phyloP scores from a whole-genome alignment of 2,329 filamentous ascomycete genomes.

The Botrytis pseudocinerea region DNA sequence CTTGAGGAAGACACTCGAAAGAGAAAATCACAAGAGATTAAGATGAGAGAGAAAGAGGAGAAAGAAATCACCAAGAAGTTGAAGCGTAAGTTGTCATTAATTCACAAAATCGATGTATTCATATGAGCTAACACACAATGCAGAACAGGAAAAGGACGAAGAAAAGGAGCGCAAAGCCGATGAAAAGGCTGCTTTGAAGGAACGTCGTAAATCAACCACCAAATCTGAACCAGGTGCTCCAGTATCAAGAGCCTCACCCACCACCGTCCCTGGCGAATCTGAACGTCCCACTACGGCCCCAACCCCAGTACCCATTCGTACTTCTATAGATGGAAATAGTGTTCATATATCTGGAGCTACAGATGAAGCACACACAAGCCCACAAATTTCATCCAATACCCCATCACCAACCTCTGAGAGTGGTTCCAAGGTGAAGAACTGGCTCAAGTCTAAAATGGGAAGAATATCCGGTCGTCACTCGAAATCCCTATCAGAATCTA shows the following conservation, averaged over 20 bases:
- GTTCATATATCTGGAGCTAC: conserved; percentile 33
- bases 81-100: conserved; percentile 54
- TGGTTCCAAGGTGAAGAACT: conserved; percentile 45
- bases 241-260: background rate
- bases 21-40: conserved; percentile 58
- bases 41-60: conserved; percentile 55
- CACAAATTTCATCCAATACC: conserved; percentile 31
- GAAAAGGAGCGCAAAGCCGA: conserved; percentile 54
- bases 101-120: background rate
- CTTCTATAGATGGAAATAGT: conserved; percentile 36
- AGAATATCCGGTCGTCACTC: conserved; percentile 39
- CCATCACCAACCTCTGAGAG: conserved; percentile 27
- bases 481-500: conserved; percentile 27
- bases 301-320: conserved; percentile 27
- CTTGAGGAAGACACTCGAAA: conserved; percentile 66
- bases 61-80: conserved; percentile 55
- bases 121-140: background rate
- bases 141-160: conserved; percentile 45
- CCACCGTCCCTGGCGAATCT: background rate
- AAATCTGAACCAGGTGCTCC: conserved; percentile 14
- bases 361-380: conserved; percentile 28
- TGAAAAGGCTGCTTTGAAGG: conserved; percentile 52
- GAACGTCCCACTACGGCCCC: conserved; percentile 23
- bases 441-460: conserved; percentile 55
- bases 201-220: conserved; percentile 51